Evolutionary conservation across 1,284 basidiomycete genomes (phyloP).

Genomic region (Malassezia equina): DNA sequence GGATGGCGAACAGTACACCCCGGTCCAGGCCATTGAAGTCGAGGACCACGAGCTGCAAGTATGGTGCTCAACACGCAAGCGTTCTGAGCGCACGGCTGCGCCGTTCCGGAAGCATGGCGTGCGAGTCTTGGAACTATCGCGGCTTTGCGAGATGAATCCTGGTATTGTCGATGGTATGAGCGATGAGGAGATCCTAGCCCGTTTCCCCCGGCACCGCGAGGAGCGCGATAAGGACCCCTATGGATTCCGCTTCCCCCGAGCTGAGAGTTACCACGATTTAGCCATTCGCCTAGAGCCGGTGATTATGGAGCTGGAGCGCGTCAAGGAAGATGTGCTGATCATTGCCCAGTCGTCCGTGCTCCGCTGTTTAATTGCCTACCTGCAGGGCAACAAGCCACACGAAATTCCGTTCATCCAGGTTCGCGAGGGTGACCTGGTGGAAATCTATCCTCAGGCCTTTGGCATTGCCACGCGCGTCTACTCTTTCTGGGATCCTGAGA

Average conservation of each 20-base stretch:
- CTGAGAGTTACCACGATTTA: constrained; percentile 71
- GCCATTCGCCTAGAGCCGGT: constrained; percentile 59
- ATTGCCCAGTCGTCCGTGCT: constrained; percentile 86
- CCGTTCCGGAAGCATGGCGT: constrained; percentile 66
- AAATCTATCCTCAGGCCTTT: constrained; percentile 43
- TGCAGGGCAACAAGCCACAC: constrained; percentile 80
- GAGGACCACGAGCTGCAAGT: constrained; percentile 55
- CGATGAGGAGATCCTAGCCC: constrained; percentile 75
- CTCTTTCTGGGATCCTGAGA: constrained; percentile 41
- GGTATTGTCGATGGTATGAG: constrained; percentile 71
- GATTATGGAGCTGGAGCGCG: constrained; percentile 70
- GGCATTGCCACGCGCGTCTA: constrained; percentile 39
- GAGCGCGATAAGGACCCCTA: constrained; percentile 86
- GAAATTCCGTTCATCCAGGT: constrained; percentile 96
- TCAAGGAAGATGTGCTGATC: constrained; percentile 59
- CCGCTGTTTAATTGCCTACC: constrained; percentile 63
- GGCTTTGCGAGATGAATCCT: constrained; percentile 96
- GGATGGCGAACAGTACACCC: not conserved
- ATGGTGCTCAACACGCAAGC: constrained; percentile 87
- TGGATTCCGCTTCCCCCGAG: constrained; percentile 58
- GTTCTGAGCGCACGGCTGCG: constrained; percentile 90
- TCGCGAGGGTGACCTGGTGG: constrained; percentile 43
- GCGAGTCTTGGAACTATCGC: constrained; percentile 75
- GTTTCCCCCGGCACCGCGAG: constrained; percentile 88
- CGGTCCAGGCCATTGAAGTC: not conserved